A percentile compares a stretch with the other conserved stretches of the same genome.
Evolutionary conservation across 1,284 basidiomycete species (phyloP).

Genomic region (Tylopilus orsonianus): DNA sequence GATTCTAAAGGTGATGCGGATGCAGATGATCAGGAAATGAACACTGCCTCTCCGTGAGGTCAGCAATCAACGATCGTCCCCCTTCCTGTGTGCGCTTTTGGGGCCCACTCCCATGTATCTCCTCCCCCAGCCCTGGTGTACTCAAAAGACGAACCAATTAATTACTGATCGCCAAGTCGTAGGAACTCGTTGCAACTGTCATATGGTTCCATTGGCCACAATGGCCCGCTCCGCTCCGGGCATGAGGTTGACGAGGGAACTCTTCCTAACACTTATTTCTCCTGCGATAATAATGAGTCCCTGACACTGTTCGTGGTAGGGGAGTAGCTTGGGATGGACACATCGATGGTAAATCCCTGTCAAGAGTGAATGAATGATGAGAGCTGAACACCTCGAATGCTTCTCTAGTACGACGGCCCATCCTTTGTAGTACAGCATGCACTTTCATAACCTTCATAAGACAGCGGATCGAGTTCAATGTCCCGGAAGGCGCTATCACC

Average conservation of each 20-base stretch:
- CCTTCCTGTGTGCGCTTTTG: slow-evolving; percentile 22
- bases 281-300: slow-evolving; percentile 28
- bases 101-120: slow-evolving; percentile 9
- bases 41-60: slow-evolving; percentile 28
- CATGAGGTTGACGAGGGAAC: slow-evolving; percentile 31
- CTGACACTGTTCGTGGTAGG: no score
- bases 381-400: no score
- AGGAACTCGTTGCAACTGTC: slow-evolving; percentile 15
- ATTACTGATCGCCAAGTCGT: slow-evolving; percentile 18
- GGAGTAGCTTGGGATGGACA: no score
- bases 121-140: slow-evolving; percentile 25
- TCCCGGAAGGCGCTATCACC: no score
- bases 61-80: slow-evolving; percentile 21
- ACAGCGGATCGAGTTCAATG: no score
- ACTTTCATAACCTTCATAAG: no score
- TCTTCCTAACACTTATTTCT: slow-evolving; percentile 32
- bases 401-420: no score
- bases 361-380: no score
- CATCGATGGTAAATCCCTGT: no score
- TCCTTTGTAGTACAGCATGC: no score
- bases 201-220: slow-evolving; percentile 23
- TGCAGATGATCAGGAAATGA: slow-evolving; percentile 32
- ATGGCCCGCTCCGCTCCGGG: slow-evolving; percentile 19
- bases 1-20: slow-evolving; percentile 22
- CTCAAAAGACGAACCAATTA: slow-evolving; percentile 27